phyloP scores from a whole-genome alignment of 148 eudicot species.

The Polygonum maritimum region DNA sequence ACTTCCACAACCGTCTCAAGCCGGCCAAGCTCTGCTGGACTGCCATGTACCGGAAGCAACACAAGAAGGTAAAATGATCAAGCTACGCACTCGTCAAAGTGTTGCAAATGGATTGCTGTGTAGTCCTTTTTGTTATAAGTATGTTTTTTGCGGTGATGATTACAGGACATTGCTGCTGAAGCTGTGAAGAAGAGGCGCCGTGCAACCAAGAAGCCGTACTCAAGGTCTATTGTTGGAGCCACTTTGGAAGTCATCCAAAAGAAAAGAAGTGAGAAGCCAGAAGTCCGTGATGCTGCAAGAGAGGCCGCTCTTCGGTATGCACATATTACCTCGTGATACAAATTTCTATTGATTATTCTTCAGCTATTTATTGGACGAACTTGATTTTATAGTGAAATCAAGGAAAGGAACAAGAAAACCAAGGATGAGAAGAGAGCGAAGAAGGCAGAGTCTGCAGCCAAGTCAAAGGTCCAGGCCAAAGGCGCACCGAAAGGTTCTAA shows the following conservation, averaged over 20 bases:
- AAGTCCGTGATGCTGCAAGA: constrained; percentile 65
- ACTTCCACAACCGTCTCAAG: constrained; percentile 57
- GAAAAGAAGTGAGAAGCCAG: constrained; percentile 55
- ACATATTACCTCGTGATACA: not conserved
- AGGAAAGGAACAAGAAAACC: constrained; percentile 65
- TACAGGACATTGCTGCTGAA: constrained; percentile 54
- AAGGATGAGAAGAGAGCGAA: constrained; percentile 64
- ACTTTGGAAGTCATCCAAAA: constrained; percentile 64
- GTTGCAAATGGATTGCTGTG: not conserved
- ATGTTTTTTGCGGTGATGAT: not conserved
- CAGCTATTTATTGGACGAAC: not conserved
- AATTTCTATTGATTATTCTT: not conserved
- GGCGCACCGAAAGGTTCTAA: constrained; percentile 27
- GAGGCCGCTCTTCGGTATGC: constrained; percentile 60
- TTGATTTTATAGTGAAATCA: constrained; percentile 37
- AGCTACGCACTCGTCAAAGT: not conserved
- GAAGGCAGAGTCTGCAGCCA: constrained; percentile 41
- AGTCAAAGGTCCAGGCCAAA: constrained; percentile 31
- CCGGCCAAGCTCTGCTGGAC: constrained; percentile 63
- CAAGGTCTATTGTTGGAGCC: constrained; percentile 64
- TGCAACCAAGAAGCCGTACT: constrained; percentile 57
- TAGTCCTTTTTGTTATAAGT: not conserved
- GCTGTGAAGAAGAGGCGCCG: constrained; percentile 68
- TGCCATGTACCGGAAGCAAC: constrained; percentile 63
- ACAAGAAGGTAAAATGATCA: constrained; percentile 38